Conservation (phyloP, 768 basidiomycete species). For the Russula foetens region DNA sequence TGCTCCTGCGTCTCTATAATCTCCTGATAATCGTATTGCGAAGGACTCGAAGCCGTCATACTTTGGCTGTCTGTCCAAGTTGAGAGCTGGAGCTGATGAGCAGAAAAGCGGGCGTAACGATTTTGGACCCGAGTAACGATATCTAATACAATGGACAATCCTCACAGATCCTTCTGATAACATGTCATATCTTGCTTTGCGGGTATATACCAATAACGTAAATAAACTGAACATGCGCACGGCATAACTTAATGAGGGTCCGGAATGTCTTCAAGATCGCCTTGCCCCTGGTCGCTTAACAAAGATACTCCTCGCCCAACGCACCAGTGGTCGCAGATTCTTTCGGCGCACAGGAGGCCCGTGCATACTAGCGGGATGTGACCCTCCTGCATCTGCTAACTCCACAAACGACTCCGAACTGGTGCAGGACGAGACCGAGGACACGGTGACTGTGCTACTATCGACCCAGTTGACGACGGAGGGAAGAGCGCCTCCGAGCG, state of each 20-base stretch:
- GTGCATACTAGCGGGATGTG: neutral
- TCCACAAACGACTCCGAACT: neutral
- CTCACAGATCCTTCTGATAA: neutral
- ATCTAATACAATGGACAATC: neutral
- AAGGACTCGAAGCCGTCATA: no score
- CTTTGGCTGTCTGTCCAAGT: no score
- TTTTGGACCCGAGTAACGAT: neutral
- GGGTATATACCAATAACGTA: neutral
- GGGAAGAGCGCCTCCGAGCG: slow-evolving; percentile 1
- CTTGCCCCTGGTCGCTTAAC: neutral
- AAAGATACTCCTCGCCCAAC: slow-evolving; percentile 8
- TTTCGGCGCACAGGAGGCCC: neutral
- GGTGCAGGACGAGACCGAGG: neutral
- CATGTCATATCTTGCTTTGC: neutral
- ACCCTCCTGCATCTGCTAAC: neutral
- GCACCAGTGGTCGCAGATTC: neutral
- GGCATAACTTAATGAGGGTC: neutral
- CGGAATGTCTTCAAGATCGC: neutral
- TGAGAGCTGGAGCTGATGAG: no score
- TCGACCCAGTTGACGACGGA: slow-evolving; percentile 3
- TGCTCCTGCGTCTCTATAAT: no score
- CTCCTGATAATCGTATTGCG: no score
- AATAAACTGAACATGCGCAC: neutral
- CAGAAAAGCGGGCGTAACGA: no score
- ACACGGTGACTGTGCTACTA: neutral